Base-by-base conservation (phyloP, 2,329 filamentous ascomycete species). In the Whalleya microplaca region DNA sequence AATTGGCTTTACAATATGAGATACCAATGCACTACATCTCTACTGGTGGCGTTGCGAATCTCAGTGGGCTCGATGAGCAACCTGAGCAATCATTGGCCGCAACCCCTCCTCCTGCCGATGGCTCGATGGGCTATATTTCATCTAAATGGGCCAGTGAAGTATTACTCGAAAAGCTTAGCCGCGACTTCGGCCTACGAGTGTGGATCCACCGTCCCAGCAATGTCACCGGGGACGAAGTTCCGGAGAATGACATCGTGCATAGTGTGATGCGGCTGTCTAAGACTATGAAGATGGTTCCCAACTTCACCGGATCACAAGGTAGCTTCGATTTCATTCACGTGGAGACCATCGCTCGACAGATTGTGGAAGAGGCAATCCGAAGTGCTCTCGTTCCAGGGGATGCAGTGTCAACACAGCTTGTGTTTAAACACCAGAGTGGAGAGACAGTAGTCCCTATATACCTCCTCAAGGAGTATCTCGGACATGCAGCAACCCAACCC, bases 121-220 rank as follows among this genome's bases (percentile, higher is more conserved):
- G 58, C 18, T 42, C 48, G 1, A 51, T 63, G 37, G 68, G 69
- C 4, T 70, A 70, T 44, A 40, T 49, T 2, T 53, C 65, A 3
- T 55, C 57, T 1, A 69, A 70, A 48, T 71, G 68, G 69, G 65
- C 54, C 2, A 66, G 61, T 37, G 68, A 71, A 50, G 19, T 37
- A 3, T 51, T 62, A 8, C 57, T 71, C 3, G 66, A 70, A 40
- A 57, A 56, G 14, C 41, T 51, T 4, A 27, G 23, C 23, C 23
- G 23, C 23, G 23, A 27, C 41, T 42, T 42, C 41, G n/a, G 20
- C n/a, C n/a, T 18, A 16, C 41, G 20, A 8, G 41, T 42, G 10
- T 42, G 41, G 41, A n/a, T 42, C 41, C 41, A 42, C 16, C 41
- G 41, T 18, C 41, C 41, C n/a, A 42, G 41, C 41, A 42, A 20